These are phyloP conservation scores for Leishmania tarentolae DNA, from an alignment of 208 protist genomes.

Conservation along the genomic window DNA sequence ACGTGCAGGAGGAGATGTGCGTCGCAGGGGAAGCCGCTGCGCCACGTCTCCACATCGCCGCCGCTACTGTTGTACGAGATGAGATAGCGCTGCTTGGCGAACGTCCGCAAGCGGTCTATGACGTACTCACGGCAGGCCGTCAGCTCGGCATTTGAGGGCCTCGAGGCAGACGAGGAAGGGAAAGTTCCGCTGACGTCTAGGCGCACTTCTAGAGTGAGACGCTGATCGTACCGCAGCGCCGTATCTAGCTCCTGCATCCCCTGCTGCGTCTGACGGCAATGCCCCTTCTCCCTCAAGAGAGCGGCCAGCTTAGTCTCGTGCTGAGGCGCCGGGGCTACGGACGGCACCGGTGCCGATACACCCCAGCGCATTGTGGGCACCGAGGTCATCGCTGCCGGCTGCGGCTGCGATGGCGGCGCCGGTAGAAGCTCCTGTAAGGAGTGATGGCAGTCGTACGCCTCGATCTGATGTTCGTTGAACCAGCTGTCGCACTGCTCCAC, in stretches of 20 bases:
- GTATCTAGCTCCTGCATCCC: slow-evolving; percentile 52
- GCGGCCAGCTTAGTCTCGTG: slow-evolving; percentile 37
- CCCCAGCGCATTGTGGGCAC: slow-evolving; percentile 16
- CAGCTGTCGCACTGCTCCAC: slow-evolving; percentile 67
- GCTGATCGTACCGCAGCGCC: slow-evolving; percentile 59
- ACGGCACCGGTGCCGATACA: background rate
- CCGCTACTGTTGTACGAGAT: slow-evolving; percentile 51
- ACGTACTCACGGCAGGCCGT: slow-evolving; percentile 53
- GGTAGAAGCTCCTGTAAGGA: slow-evolving; percentile 58
- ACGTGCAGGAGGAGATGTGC: slow-evolving; percentile 84
- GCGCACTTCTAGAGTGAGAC: slow-evolving; percentile 61
- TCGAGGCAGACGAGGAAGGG: slow-evolving; percentile 15
- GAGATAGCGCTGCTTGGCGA: slow-evolving; percentile 46
- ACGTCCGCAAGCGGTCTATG: slow-evolving; percentile 57
- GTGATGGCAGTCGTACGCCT: slow-evolving; percentile 63
- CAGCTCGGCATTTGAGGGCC: slow-evolving; percentile 39
- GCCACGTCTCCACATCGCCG: slow-evolving; percentile 56
- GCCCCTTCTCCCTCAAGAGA: slow-evolving; percentile 37
- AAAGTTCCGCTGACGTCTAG: slow-evolving; percentile 69
- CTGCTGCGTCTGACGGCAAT: slow-evolving; percentile 36
- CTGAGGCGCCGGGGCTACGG: slow-evolving; percentile 5
- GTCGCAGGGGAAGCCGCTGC: slow-evolving; percentile 62
- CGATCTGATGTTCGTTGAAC: slow-evolving; percentile 53
- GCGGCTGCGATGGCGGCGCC: slow-evolving; percentile 12
- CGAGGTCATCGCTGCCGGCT: slow-evolving; percentile 1